A percentile compares a stretch with the other conserved stretches of the same genome.
phyloP scores from a whole-genome alignment of 108 stramenopile genomes.

The Pseudonitzschia multistriata region DNA sequence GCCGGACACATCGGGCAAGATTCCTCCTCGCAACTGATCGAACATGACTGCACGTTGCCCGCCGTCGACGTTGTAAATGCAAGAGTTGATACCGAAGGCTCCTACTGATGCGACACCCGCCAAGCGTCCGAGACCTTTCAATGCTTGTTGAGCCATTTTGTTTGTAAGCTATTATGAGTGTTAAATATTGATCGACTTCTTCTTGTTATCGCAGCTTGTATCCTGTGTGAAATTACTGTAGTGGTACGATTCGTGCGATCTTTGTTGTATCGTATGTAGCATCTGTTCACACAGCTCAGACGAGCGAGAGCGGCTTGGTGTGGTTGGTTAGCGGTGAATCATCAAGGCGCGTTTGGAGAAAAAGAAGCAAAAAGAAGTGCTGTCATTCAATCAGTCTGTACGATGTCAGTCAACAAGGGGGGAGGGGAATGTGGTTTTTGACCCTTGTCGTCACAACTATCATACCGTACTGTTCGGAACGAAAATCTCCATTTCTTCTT shows the following conservation, averaged over 20 bases:
- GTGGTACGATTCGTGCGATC: background rate
- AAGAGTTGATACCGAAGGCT: slow-evolving; percentile 77
- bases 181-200: background rate
- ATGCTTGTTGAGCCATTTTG: slow-evolving; percentile 35
- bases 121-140: slow-evolving; percentile 51
- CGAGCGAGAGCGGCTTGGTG: background rate
- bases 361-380: slow-evolving; percentile 7
- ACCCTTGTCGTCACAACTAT: too few relatives aligned
- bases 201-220: background rate
- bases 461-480: too few relatives aligned
- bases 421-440: too few relatives aligned
- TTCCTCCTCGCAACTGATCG: slow-evolving; percentile 94
- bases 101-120: slow-evolving; percentile 77
- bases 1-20: slow-evolving; percentile 81
- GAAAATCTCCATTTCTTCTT: too few relatives aligned
- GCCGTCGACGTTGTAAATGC: slow-evolving; percentile 95
- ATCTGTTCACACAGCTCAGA: background rate
- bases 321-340: background rate
- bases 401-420: background rate
- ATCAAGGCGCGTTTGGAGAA: background rate
- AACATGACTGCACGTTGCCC: slow-evolving; percentile 99
- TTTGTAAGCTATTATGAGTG: background rate
- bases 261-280: background rate
- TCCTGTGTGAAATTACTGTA: too few relatives aligned
- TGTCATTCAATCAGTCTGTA: background rate